Evolutionary conservation across 768 basidiomycete species (phyloP).

Genomic region (Chiua virens): DNA sequence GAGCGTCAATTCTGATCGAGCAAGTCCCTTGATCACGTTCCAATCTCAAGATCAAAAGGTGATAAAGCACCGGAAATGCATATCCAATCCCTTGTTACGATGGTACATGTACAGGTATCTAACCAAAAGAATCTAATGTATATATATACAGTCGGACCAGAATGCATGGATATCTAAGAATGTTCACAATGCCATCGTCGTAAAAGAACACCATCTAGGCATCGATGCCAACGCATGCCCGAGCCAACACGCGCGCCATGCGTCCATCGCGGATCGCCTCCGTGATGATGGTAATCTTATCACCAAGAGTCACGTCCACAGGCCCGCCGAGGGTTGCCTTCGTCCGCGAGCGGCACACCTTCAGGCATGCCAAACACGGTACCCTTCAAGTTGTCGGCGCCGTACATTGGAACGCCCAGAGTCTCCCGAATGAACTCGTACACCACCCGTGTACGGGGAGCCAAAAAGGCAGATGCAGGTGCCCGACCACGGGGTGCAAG

Average conservation of each 20-base stretch:
- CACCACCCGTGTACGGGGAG: conserved; percentile 52
- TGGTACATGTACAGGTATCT: too few relatives aligned
- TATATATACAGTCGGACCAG: too few relatives aligned
- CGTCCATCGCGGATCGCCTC: conserved; percentile 79
- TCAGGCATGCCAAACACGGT: conserved; percentile 56
- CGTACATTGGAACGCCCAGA: conserved; percentile 80
- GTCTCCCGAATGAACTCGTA: conserved; percentile 76
- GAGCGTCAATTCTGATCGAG: too few relatives aligned
- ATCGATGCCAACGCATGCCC: conserved; percentile 41
- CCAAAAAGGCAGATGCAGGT: conserved; percentile 65
- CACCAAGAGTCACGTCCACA: conserved; percentile 59
- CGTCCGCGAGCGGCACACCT: conserved; percentile 35
- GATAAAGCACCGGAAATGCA: too few relatives aligned
- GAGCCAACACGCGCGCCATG: conserved; percentile 56
- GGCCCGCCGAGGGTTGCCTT: conserved; percentile 26
- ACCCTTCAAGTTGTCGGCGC: conserved; percentile 63
- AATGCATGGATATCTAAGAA: too few relatives aligned
- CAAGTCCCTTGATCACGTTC: too few relatives aligned
- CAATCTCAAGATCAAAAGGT: too few relatives aligned
- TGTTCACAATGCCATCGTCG: too few relatives aligned
- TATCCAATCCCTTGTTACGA: too few relatives aligned
- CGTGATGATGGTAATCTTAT: conserved; percentile 71
- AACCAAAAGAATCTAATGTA: too few relatives aligned
- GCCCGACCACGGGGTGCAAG: conserved; percentile 51
- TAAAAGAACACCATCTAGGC: background rate